Evolutionary conservation across 2,329 filamentous ascomycete genomes (phyloP).

Genomic region (Cercospora citrullina): DNA sequence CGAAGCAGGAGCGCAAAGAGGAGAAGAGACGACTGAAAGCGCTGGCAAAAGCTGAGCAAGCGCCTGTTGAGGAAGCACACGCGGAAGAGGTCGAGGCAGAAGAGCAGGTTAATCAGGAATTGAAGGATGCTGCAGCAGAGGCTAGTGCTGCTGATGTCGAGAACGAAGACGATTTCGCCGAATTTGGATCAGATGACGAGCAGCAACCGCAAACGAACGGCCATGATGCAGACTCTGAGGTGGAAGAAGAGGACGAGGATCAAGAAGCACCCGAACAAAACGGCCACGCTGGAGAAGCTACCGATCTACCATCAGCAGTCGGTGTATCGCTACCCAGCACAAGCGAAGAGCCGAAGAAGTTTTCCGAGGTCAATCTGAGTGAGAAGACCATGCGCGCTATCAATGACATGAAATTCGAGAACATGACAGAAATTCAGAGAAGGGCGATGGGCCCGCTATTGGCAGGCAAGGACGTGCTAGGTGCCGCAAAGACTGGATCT

Average conservation of each 20-base stretch:
- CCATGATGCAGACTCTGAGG: slow-evolving; percentile 38
- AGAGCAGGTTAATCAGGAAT: slow-evolving; percentile 35
- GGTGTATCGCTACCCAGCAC: slow-evolving; percentile 60
- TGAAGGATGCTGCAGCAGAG: slow-evolving; percentile 31
- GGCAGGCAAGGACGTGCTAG: slow-evolving; percentile 87
- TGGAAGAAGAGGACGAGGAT: slow-evolving; percentile 35
- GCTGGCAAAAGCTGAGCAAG: slow-evolving; percentile 11
- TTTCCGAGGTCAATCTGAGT: slow-evolving; percentile 79
- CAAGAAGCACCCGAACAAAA: slow-evolving; percentile 15
- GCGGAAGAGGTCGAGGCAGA: slow-evolving; percentile 29
- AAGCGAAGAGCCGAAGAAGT: slow-evolving; percentile 65
- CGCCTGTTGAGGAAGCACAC: slow-evolving; percentile 9
- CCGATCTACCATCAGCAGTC: slow-evolving; percentile 57
- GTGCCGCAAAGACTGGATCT: slow-evolving; percentile 92
- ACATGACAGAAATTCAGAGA: slow-evolving; percentile 93
- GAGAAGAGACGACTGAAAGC: slow-evolving; percentile 20
- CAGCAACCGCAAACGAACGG: slow-evolving; percentile 40
- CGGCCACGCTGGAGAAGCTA: slow-evolving; percentile 40
- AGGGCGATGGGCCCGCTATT: slow-evolving; percentile 83
- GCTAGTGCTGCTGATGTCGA: slow-evolving; percentile 19
- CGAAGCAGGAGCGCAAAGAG: slow-evolving; percentile 29
- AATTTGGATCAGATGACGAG: slow-evolving; percentile 39
- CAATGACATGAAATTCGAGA: slow-evolving; percentile 86
- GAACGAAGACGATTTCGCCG: slow-evolving; percentile 39
- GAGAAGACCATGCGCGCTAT: slow-evolving; percentile 88